Percentiles rank a stretch among this genome's conserved stretches.
Evolutionary conservation across 2,329 filamentous ascomycete species (phyloP).

Genomic region (Fusarium sp.): DNA sequence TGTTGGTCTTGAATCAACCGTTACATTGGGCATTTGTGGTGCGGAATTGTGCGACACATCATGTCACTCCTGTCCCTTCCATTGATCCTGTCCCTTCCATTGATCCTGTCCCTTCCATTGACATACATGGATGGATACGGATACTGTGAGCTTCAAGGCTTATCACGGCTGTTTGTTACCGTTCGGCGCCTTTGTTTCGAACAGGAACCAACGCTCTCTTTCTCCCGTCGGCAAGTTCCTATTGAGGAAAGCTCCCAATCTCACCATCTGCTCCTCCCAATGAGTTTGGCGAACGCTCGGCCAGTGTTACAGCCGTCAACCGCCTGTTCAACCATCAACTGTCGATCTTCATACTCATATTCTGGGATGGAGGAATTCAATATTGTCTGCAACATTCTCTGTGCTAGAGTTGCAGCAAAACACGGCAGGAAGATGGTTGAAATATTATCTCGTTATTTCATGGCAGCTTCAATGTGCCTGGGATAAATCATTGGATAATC

Average conservation of each 20-base stretch:
- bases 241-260: background rate
- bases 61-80: conserved; percentile 9
- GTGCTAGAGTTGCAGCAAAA: background rate
- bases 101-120: conserved; percentile 12
- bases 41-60: conserved; percentile 42
- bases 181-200: background rate
- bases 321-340: background rate
- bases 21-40: conserved; percentile 31
- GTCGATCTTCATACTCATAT: background rate
- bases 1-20: conserved; percentile 28
- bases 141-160: conserved; percentile 14
- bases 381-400: background rate
- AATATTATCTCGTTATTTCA: background rate
- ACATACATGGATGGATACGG: conserved; percentile 18
- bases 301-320: background rate
- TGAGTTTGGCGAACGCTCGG: background rate
- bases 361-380: background rate
- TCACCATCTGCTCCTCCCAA: background rate
- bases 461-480: conserved; percentile 3
- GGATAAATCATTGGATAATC: background rate
- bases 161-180: conserved; percentile 9
- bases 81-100: too few relatives aligned
- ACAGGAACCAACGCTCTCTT: background rate
- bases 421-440: background rate
- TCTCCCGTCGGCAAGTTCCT: background rate